Percentiles rank a stretch among this genome's conserved stretches.
Evolutionary conservation across 148 eudicot genomes (phyloP).

Genomic region (Camellia sinensis): DNA sequence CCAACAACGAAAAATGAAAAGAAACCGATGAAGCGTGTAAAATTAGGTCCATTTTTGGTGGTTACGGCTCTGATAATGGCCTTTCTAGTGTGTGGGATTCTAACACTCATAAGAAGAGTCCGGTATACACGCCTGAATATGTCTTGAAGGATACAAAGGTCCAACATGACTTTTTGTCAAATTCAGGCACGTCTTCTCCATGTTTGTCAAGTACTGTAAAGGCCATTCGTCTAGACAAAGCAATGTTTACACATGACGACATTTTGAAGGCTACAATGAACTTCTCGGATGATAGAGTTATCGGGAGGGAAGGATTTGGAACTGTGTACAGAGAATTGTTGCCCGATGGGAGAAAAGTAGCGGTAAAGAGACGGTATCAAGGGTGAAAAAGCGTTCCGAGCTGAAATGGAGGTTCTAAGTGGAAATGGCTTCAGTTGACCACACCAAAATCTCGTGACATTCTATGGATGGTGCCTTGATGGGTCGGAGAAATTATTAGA

Average conservation of each 20-base stretch:
- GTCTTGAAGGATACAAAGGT: too few relatives aligned
- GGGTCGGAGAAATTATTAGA: constrained; percentile 77
- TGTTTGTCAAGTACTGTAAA: constrained; percentile 57
- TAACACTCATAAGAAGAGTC: constrained; percentile 40
- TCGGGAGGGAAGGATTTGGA: constrained; percentile 81
- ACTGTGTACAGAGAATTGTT: constrained; percentile 68
- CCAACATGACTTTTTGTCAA: too few relatives aligned
- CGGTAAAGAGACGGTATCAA: constrained; percentile 75
- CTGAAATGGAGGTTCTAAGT: constrained; percentile 83
- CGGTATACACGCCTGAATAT: constrained; percentile 27
- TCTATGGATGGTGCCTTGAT: constrained; percentile 94
- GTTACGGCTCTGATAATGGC: constrained; percentile 43
- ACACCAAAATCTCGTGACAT: constrained; percentile 82
- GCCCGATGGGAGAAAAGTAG: constrained; percentile 82
- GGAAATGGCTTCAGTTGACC: constrained; percentile 76
- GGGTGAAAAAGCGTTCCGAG: constrained; percentile 81
- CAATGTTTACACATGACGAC: too few relatives aligned
- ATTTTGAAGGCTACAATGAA: constrained; percentile 73
- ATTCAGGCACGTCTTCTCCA: constrained; percentile 52
- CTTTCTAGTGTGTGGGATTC: constrained; percentile 44
- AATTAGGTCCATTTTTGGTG: constrained; percentile 37
- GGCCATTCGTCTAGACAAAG: too few relatives aligned
- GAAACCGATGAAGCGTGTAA: constrained; percentile 11
- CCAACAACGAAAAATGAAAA: constrained; percentile 2
- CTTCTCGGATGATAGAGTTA: constrained; percentile 65